Percentiles rank a stretch among this genome's conserved stretches.
Evolutionary conservation across 768 basidiomycete genomes (phyloP).

Genomic region (Lepiota brunneoincarnata): DNA sequence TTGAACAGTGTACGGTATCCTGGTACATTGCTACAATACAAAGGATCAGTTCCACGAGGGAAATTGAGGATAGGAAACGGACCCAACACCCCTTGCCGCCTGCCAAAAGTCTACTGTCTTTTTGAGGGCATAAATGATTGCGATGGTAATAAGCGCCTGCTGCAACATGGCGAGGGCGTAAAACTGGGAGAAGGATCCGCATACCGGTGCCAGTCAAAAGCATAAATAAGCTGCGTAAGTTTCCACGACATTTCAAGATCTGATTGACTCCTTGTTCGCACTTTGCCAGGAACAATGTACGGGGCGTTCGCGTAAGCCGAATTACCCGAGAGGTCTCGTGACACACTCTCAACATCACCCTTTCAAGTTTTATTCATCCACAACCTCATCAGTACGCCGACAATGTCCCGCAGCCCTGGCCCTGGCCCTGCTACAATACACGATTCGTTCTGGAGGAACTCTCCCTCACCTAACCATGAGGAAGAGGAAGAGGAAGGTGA

Average conservation of each 20-base stretch:
- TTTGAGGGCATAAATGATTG: conserved; percentile 1
- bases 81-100: background rate
- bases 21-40: conserved; percentile 1
- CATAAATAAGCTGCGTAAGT: too few relatives aligned
- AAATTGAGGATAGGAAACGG: background rate
- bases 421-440: background rate
- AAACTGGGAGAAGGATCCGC: too few relatives aligned
- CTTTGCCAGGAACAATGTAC: too few relatives aligned
- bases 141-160: background rate
- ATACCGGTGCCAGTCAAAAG: too few relatives aligned
- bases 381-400: too few relatives aligned
- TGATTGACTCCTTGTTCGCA: too few relatives aligned
- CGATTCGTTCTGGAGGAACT: conserved; percentile 8
- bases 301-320: too few relatives aligned
- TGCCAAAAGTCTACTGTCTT: background rate
- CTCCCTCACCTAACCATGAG: background rate
- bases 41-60: background rate
- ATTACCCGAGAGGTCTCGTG: too few relatives aligned
- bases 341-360: too few relatives aligned
- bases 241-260: too few relatives aligned
- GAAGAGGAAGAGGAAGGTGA: conserved; percentile 19
- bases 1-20: conserved; percentile 3
- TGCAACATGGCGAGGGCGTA: background rate
- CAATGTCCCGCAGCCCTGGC: background rate
- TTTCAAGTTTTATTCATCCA: too few relatives aligned